Conservation (phyloP, 2,329 filamentous ascomycete species). For the Huntiella moniliformis region DNA sequence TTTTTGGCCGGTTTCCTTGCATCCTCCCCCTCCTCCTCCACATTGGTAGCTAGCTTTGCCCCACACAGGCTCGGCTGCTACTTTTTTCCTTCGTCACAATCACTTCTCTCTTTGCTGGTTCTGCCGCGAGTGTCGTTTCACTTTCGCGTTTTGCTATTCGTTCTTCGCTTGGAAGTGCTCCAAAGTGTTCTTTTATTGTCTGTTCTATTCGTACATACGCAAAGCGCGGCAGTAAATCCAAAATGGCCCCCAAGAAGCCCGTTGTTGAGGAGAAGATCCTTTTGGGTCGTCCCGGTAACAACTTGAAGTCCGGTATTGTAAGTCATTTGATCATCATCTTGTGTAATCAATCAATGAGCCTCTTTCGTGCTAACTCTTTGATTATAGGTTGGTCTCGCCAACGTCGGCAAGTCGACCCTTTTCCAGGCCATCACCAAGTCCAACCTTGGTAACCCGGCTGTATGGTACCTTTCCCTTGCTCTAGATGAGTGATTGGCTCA, state of each 20-base stretch:
- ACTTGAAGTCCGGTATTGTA: constrained; percentile 97
- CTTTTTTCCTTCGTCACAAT: constrained; percentile 4
- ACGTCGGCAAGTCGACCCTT: constrained; percentile 97
- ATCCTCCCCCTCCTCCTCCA: not conserved
- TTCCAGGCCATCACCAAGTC: constrained; percentile 99
- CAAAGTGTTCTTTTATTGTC: constrained; percentile 10
- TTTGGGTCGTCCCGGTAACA: constrained; percentile 91
- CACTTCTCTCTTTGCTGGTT: constrained; percentile 17
- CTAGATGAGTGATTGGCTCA: not conserved
- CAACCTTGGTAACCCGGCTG: constrained; percentile 88
- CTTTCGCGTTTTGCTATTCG: constrained; percentile 44
- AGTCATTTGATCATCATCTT: constrained; percentile 17
- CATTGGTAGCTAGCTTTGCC: constrained; percentile 1
- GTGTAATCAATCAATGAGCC: not conserved
- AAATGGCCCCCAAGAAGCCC: constrained; percentile 91
- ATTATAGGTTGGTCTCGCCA: constrained; percentile 79
- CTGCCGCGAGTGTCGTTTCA: constrained; percentile 35
- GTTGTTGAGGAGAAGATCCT: constrained; percentile 90
- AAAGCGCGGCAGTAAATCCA: constrained; percentile 33
- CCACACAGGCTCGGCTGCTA: not conserved
- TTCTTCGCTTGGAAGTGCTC: constrained; percentile 37
- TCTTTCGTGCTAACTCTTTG: constrained; percentile 1
- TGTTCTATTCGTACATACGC: constrained; percentile 37
- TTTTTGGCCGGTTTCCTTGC: no score
- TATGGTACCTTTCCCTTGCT: constrained; percentile 29